A percentile compares a stretch with the other conserved stretches of the same genome.
These are phyloP conservation scores for Colletotrichum sp. DNA, from an alignment of 2,329 filamentous ascomycete genomes.

Conservation along the genomic window DNA sequence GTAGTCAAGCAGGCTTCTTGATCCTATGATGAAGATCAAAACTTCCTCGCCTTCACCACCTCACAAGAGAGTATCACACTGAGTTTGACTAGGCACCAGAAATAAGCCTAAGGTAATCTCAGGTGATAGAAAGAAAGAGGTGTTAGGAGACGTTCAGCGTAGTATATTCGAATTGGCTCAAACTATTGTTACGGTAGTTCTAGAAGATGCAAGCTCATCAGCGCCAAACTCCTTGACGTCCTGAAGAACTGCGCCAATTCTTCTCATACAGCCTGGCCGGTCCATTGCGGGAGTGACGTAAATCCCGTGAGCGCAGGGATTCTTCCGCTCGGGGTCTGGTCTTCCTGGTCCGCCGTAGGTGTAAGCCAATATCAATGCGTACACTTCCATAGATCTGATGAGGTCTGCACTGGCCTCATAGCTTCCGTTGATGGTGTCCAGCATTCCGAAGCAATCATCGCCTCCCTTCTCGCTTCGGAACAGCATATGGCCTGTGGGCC, in stretches of 20 bases:
- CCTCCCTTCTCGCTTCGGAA: background rate
- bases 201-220: background rate
- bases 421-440: background rate
- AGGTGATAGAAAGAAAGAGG: background rate
- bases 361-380: background rate
- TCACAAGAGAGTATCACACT: too few species aligned
- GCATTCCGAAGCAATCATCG: background rate
- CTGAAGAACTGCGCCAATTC: background rate
- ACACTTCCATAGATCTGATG: background rate
- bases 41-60: background rate
- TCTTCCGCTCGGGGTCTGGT: background rate
- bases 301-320: background rate
- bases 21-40: background rate
- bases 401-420: background rate
- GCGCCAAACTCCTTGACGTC: background rate
- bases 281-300: background rate
- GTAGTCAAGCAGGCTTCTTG: background rate
- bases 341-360: background rate
- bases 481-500: background rate
- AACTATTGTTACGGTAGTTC: background rate
- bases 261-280: background rate
- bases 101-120: too few species aligned
- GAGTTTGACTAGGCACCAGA: too few species aligned
- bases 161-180: background rate
- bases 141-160: background rate